Base-by-base conservation (phyloP, 208 protist species). In the Leishmania martiniquensis region DNA sequence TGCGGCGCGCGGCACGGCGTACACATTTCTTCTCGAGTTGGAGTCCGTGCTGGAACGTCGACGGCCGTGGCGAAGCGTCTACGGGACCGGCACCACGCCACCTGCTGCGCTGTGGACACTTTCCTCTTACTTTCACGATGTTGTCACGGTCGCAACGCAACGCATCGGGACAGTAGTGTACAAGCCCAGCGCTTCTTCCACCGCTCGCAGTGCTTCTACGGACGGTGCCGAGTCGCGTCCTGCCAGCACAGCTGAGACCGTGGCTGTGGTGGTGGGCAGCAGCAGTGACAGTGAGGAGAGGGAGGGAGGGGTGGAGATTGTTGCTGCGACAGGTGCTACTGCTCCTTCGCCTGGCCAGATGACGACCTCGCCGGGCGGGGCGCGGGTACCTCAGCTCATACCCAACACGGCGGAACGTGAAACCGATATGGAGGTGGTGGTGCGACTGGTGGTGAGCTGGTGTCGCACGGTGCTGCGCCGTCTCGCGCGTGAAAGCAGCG, bases 31-130 rank as follows among this genome's bases (percentile, higher is more conserved):
- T 22, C 85, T 94, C 69, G 71, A 85, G 6, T 76, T 97, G 25
- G 87, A 92, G 79, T 72, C 78, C 0, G 65, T 82, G 15, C 81
- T 97, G 39, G 75, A 82, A 60, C 73, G 76, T 55, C 86, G 90
- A 25, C 82, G 76, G 66, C 82, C 75, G 29, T 84, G 84, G 39
- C 54, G 78, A 60, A 72, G 72, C 15, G 72, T 87, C 22, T 76
- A 69, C 72, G 78, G 81, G 55, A 81, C 70, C 47, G 70, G 73
- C 6, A 65, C 71, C 0, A 52, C 87, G 22, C 73, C 81, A 4
- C 89, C 93, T 4, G 80, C 89, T n/a, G 91, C 91, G 4, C 84
- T 89, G 39, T 97, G 93, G 92, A 97, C 91, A 47, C 80, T 97
- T 54, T 97, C 93, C 2, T 85, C 84, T 3, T 88, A 91, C 76